Evolutionary conservation across 2,329 filamentous ascomycete genomes (phyloP).

Genomic region (Nothophoma quercina): DNA sequence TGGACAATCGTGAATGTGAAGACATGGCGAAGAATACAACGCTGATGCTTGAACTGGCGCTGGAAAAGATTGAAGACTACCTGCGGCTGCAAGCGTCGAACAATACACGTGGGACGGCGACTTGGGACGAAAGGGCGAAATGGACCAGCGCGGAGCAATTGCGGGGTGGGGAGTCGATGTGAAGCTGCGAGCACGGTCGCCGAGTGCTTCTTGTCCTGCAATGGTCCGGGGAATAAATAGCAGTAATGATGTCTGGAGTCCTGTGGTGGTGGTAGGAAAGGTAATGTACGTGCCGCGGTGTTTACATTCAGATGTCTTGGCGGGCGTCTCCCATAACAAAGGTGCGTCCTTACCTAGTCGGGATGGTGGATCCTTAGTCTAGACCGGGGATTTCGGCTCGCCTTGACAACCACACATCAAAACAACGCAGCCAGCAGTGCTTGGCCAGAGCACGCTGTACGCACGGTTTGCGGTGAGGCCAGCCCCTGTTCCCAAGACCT

Average conservation of each 20-base stretch:
- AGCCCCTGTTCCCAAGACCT: constrained; percentile 18
- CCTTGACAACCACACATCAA: constrained; percentile 37
- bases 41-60: constrained; percentile 1
- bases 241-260: constrained; percentile 45
- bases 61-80: constrained; percentile 13
- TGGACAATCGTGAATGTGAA: constrained; percentile 37
- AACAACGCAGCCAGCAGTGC: constrained; percentile 22
- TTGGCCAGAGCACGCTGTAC: constrained; percentile 30
- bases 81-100: constrained; percentile 22
- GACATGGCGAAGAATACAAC: constrained; percentile 24
- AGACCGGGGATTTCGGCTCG: constrained; percentile 32
- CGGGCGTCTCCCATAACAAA: constrained; percentile 15
- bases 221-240: constrained; percentile 40
- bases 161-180: constrained; percentile 17
- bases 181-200: constrained; percentile 33
- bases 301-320: constrained; percentile 24
- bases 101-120: constrained; percentile 17
- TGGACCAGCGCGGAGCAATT: constrained; percentile 25
- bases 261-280: constrained; percentile 32
- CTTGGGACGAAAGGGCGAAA: constrained; percentile 29
- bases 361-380: constrained; percentile 18
- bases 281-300: constrained; percentile 34
- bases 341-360: constrained; percentile 23
- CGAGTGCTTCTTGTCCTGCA: constrained; percentile 26
- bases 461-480: constrained; percentile 25